Evolutionary conservation across 495 filamentous ascomycete species (phyloP).

Genomic region (Pseudotulostoma volvatum): DNA sequence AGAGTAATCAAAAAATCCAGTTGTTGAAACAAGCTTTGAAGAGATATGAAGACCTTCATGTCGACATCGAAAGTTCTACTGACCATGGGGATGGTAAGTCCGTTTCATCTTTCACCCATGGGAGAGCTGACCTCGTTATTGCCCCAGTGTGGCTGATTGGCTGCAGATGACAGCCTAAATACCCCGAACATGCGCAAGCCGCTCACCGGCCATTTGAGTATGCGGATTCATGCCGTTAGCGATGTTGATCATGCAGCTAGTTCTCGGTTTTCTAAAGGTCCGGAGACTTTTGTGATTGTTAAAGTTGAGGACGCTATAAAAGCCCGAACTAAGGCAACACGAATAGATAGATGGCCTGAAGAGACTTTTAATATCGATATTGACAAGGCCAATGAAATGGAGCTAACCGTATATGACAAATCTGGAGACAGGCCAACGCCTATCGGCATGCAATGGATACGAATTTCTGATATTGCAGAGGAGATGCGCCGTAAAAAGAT

Average conservation of each 20-base stretch:
- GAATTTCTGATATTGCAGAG: constrained; percentile 92
- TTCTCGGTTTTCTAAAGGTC: constrained; percentile 70
- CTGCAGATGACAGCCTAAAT: constrained; percentile 85
- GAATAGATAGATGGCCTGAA: constrained; percentile 79
- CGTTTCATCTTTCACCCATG: background rate
- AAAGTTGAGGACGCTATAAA: constrained; percentile 92
- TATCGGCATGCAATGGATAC: constrained; percentile 89
- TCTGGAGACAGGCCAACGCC: constrained; percentile 72
- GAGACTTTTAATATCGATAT: constrained; percentile 83
- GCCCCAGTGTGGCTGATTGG: constrained; percentile 2
- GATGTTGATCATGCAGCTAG: constrained; percentile 91
- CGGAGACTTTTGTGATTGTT: constrained; percentile 86
- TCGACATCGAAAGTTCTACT: constrained; percentile 67
- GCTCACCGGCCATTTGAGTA: constrained; percentile 70
- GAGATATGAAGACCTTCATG: constrained; percentile 92
- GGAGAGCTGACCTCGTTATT: too few relatives aligned
- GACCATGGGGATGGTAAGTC: constrained; percentile 71
- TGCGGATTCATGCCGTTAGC: constrained; percentile 73
- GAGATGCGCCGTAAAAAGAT: constrained; percentile 97
- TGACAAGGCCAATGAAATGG: constrained; percentile 96
- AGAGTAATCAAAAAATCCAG: constrained; percentile 96
- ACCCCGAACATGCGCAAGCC: constrained; percentile 88
- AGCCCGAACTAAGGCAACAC: constrained; percentile 70
- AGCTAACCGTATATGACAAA: constrained; percentile 95
- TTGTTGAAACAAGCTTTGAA: constrained; percentile 89